These are phyloP conservation scores for Boeremia exigua DNA, from an alignment of 2,329 filamentous ascomycete genomes.

Conservation along the genomic window DNA sequence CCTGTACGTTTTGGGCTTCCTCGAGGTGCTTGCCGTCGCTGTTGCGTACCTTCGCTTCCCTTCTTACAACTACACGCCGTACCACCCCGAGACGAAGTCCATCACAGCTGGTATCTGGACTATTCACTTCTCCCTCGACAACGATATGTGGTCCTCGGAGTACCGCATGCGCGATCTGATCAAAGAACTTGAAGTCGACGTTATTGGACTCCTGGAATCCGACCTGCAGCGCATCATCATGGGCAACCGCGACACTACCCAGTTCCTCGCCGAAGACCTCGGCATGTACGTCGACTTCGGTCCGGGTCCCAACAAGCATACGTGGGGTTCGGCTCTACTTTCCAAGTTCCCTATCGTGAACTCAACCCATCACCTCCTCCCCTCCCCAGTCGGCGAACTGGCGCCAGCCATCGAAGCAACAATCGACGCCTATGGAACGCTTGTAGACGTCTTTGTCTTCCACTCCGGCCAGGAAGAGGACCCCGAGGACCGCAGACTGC, in stretches of 20 bases:
- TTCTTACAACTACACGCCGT: constrained; percentile 86
- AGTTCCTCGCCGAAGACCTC: constrained; percentile 92
- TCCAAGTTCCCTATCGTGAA: constrained; percentile 98
- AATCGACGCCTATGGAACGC: constrained; percentile 85
- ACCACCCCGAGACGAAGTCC: constrained; percentile 85
- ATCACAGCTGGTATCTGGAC: constrained; percentile 98
- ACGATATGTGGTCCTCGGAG: constrained; percentile 98
- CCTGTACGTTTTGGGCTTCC: constrained; percentile 71
- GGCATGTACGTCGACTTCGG: constrained; percentile 99
- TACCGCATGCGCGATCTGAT: constrained; percentile 90
- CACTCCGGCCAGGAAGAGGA: constrained; percentile 99
- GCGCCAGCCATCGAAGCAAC: constrained; percentile 98
- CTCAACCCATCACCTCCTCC: constrained; percentile 93
- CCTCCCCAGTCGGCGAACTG: constrained; percentile 90
- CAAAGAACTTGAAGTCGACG: constrained; percentile 94
- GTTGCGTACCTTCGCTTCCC: constrained; percentile 91
- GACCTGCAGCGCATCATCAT: constrained; percentile 98
- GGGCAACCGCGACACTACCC: constrained; percentile 96
- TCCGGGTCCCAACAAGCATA: constrained; percentile 98
- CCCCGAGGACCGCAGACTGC: constrained; percentile 84
- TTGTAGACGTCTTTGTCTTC: constrained; percentile 96
- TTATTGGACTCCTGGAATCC: constrained; percentile 91
- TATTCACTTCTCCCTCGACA: constrained; percentile 96
- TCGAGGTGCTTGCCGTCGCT: constrained; percentile 81
- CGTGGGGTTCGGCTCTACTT: constrained; percentile 90